Conservation (phyloP, 129 eudicot species). For the Tagetes erecta region DNA sequence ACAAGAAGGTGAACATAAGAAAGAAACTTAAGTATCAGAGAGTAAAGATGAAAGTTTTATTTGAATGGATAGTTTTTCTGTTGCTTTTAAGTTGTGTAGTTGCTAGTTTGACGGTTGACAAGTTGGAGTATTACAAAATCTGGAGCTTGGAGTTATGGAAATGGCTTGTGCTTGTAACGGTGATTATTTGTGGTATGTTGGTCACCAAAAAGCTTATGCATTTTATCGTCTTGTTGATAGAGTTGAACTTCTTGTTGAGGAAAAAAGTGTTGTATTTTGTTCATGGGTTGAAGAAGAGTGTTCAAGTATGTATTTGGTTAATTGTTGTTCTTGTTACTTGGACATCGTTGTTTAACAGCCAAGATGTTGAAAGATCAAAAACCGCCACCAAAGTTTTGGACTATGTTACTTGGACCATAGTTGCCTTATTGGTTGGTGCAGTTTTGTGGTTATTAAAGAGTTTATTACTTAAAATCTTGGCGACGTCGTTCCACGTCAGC, state of each 20-base stretch:
- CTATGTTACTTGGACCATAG: slow-evolving; percentile 66
- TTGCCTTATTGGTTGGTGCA: slow-evolving; percentile 62
- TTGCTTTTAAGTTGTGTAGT: slow-evolving; percentile 53
- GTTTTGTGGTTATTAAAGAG: slow-evolving; percentile 79
- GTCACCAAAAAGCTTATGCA: slow-evolving; percentile 68
- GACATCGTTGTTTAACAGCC: slow-evolving; percentile 50
- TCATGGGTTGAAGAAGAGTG: slow-evolving; percentile 74
- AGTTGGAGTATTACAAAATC: slow-evolving; percentile 27
- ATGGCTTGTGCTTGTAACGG: slow-evolving; percentile 72
- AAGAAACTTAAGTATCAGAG: slow-evolving; percentile 50
- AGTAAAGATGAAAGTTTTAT: slow-evolving; percentile 53
- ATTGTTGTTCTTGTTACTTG: slow-evolving; percentile 73
- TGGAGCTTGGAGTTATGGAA: slow-evolving; percentile 73
- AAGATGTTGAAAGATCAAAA: slow-evolving; percentile 41
- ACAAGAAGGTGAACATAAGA: slow-evolving; percentile 59
- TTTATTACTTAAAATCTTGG: slow-evolving; percentile 69
- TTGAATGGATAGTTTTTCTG: slow-evolving; percentile 65
- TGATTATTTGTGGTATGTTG: slow-evolving; percentile 69
- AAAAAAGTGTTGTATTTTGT: slow-evolving; percentile 86
- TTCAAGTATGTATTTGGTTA: slow-evolving; percentile 73
- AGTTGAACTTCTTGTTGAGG: slow-evolving; percentile 68
- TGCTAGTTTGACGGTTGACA: slow-evolving; percentile 57
- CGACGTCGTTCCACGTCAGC: slow-evolving; percentile 78
- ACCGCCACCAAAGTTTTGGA: slow-evolving; percentile 41
- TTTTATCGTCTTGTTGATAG: slow-evolving; percentile 70